Evolutionary conservation across 441 rosid species (phyloP).

Genomic region (Erodium moschatum): DNA sequence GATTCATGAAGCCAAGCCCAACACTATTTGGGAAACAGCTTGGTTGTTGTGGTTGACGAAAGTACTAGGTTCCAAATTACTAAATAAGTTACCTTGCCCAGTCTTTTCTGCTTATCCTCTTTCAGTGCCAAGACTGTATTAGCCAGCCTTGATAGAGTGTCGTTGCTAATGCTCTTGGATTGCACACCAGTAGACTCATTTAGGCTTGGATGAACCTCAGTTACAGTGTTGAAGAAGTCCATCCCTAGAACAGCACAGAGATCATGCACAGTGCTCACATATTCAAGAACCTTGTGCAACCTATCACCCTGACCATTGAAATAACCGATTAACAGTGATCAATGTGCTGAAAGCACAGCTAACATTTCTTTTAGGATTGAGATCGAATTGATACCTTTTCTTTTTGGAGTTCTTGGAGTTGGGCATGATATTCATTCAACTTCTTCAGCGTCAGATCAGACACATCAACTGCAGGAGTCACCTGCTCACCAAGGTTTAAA

Average conservation of each 20-base stretch:
- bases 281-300: constrained; percentile 78
- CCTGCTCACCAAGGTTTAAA: constrained; percentile 35
- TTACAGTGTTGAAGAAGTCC: constrained; percentile 76
- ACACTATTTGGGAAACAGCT: not conserved
- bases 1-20: not conserved
- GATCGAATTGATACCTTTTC: constrained; percentile 54
- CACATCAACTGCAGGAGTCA: constrained; percentile 65
- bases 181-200: constrained; percentile 60
- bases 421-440: constrained; percentile 65
- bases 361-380: not conserved
- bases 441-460: constrained; percentile 72
- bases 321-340: constrained; percentile 19
- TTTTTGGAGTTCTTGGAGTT: constrained; percentile 86
- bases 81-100: constrained; percentile 50
- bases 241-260: constrained; percentile 88
- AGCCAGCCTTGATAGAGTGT: constrained; percentile 75
- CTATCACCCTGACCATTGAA: constrained; percentile 69
- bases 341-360: constrained; percentile 7
- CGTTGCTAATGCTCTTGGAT: constrained; percentile 92
- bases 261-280: constrained; percentile 86
- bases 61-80: constrained; percentile 5
- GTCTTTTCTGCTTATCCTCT: constrained; percentile 89
- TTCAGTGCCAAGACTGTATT: constrained; percentile 64
- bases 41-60: not conserved
- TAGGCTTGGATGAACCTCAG: constrained; percentile 95